A percentile compares a stretch with the other conserved stretches of the same genome.
These are phyloP conservation scores for Biscogniauxia sp. DNA, from an alignment of 2,329 filamentous ascomycete genomes.

Conservation along the genomic window DNA sequence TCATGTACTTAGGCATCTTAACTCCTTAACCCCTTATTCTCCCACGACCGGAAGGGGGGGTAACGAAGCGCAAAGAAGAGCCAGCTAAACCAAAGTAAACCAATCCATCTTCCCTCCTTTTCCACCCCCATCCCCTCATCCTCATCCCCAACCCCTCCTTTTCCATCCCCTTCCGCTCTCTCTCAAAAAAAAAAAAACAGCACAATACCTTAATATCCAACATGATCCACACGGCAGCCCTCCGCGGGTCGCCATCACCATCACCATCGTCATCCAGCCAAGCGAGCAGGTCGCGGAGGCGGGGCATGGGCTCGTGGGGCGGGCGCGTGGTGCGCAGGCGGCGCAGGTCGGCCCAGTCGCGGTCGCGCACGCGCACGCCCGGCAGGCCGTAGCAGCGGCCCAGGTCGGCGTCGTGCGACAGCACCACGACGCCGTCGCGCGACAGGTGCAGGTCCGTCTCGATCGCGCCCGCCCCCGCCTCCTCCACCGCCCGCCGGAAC, in stretches of 20 bases:
- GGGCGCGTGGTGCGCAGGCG: slow-evolving; percentile 64
- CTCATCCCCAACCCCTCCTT: neutral
- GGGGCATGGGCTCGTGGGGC: slow-evolving; percentile 70
- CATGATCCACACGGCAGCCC: slow-evolving; percentile 79
- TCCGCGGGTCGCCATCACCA: slow-evolving; percentile 53
- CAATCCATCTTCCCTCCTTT: neutral
- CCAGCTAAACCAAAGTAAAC: no score
- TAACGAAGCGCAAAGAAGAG: no score
- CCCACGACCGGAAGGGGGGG: neutral
- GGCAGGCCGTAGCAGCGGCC: slow-evolving; percentile 80
- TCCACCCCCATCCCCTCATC: neutral
- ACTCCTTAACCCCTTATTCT: neutral
- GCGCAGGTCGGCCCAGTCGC: slow-evolving; percentile 71
- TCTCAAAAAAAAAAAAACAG: neutral
- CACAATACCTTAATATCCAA: slow-evolving; percentile 77
- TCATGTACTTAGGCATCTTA: neutral
- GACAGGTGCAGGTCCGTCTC: slow-evolving; percentile 88
- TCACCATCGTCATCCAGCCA: slow-evolving; percentile 66
- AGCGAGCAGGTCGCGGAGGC: slow-evolving; percentile 69
- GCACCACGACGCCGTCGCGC: slow-evolving; percentile 77
- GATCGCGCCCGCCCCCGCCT: slow-evolving; percentile 73
- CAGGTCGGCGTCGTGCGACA: slow-evolving; percentile 78
- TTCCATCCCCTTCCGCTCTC: neutral
- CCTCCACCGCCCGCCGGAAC: slow-evolving; percentile 66
- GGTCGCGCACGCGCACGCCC: slow-evolving; percentile 65